phyloP scores from a whole-genome alignment of 2,329 filamentous ascomycete genomes.

The Verticillium alfalfae region DNA sequence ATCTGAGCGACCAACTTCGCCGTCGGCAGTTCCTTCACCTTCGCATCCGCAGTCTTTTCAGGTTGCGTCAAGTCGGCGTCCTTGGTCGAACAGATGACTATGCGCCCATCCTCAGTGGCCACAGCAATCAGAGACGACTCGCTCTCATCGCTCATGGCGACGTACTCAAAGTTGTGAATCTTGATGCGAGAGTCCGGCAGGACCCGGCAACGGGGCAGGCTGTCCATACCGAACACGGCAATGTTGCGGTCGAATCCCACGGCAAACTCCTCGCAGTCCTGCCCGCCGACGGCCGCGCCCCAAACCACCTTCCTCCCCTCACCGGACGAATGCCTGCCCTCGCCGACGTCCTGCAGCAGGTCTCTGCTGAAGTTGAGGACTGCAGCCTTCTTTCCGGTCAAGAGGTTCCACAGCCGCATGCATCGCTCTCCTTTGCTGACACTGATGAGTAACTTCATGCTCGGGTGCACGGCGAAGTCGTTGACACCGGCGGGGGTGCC shows the following conservation, averaged over 20 bases:
- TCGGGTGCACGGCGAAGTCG: slow-evolving; percentile 91
- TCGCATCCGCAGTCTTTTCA: slow-evolving; percentile 14
- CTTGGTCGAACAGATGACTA: slow-evolving; percentile 75
- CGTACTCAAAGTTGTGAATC: slow-evolving; percentile 75
- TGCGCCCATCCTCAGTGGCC: slow-evolving; percentile 84
- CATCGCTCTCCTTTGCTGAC: slow-evolving; percentile 84
- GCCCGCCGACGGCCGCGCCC: slow-evolving; percentile 64
- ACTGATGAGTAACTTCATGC: slow-evolving; percentile 93
- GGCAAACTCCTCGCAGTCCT: slow-evolving; percentile 78
- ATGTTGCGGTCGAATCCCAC: slow-evolving; percentile 84
- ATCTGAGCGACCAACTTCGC: slow-evolving; percentile 70
- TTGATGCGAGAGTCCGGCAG: slow-evolving; percentile 67
- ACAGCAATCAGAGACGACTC: slow-evolving; percentile 61
- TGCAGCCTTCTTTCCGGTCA: slow-evolving; percentile 92
- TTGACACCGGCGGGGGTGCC: slow-evolving; percentile 84
- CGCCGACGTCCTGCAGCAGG: slow-evolving; percentile 68
- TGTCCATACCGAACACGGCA: slow-evolving; percentile 84
- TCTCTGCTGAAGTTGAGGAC: slow-evolving; percentile 78
- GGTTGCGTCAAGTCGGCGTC: slow-evolving; percentile 35
- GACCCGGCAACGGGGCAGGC: slow-evolving; percentile 70
- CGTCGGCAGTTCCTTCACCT: slow-evolving; percentile 36
- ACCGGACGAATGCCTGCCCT: slow-evolving; percentile 70
- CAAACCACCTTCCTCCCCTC: slow-evolving; percentile 81
- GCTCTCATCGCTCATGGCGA: slow-evolving; percentile 45
- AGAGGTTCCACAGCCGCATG: slow-evolving; percentile 94